Percentiles rank a stretch among this genome's conserved stretches.
Evolutionary conservation across 1,284 basidiomycete species (phyloP).

Genomic region (Apiotrichum laibachii): DNA sequence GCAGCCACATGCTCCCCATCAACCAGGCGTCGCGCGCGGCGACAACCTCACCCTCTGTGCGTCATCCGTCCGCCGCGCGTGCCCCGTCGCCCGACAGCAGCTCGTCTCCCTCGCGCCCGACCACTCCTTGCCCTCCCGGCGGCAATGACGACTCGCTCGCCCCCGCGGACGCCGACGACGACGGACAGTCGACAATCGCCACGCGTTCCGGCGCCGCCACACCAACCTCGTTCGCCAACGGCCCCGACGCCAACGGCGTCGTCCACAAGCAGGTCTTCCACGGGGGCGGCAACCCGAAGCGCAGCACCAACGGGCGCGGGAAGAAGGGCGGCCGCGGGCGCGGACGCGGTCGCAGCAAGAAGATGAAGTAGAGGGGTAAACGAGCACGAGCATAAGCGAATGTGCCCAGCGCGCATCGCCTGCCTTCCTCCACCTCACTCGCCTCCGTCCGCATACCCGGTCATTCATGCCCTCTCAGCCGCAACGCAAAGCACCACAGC

Average conservation of each 20-base stretch:
- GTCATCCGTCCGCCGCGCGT: slow-evolving; percentile 4
- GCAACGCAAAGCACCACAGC: no score
- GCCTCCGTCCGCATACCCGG: no score
- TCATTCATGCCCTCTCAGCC: no score
- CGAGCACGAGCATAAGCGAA: not conserved
- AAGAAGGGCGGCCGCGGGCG: slow-evolving; percentile 10
- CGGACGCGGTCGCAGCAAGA: slow-evolving; percentile 11
- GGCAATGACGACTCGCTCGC: not conserved
- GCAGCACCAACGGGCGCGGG: slow-evolving; percentile 1
- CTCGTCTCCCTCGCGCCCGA: slow-evolving; percentile 13
- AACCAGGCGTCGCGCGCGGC: slow-evolving; percentile 14
- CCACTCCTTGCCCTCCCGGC: slow-evolving; percentile 9
- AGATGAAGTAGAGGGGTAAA: slow-evolving; percentile 2
- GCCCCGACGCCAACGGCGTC: slow-evolving; percentile 7
- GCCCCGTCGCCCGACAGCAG: slow-evolving; percentile 9
- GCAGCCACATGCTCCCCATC: slow-evolving; percentile 25
- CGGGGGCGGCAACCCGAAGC: not conserved
- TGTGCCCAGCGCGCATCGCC: no score
- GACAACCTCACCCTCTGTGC: slow-evolving; percentile 6
- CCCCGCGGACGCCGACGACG: slow-evolving; percentile 1
- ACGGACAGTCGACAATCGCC: slow-evolving; percentile 2
- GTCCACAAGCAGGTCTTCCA: slow-evolving; percentile 23
- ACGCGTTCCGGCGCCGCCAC: slow-evolving; percentile 6
- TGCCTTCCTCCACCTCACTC: no score
- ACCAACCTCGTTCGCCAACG: not conserved